Base-by-base conservation (phyloP, 306 rosid species). In the Quercus agrifolia region DNA sequence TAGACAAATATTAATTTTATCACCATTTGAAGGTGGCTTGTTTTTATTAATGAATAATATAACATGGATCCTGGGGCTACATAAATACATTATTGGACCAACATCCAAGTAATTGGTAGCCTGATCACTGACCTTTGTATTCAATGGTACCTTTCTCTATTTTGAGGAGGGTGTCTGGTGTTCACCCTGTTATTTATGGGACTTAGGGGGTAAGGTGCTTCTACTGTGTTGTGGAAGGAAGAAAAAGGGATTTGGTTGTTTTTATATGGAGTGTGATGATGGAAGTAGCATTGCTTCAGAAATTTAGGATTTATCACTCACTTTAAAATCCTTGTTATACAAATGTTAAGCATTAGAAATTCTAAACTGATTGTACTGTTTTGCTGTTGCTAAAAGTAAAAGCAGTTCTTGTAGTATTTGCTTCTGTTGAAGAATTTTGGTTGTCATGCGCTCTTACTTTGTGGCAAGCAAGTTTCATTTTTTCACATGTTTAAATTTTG, bases 401-500 rank as follows among this genome's bases (percentile, higher is more conserved):
- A 19, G 28, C 15, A 9, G 72, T 19, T 66, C 44, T 31, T 15
- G 46, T 66, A 23, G 71, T 31, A 12, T 3, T 4, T 68, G 52
- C 52, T 61, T 79, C 64, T 74, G 71, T 56, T 41, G 12, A 3
- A 8, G 57, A 46, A 30, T 35, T 51, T 58, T 64, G 46, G 35
- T 63, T 81, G 49, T 52, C 56, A 7, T 83, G 58, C 74, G 25
- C 6, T 79, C 55, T 56, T 64, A 69, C 55, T 11, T 38, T 66
- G 55, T 56, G n/a, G 74, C 75, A 63, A 58, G 69, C 71, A 71
- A 79, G 81, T 77, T 81, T 71, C 75, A 67, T 75, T 73, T 77
- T 74, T 82, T 79, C 85, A 80, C 85, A 62, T 77, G 12, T 78
- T 85, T 87, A 63, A 87, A 70, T 85, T 81, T 75, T 73, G 71